Evolutionary conservation across 495 filamentous ascomycete genomes (phyloP).

Genomic region (Hamigera avellanea): DNA sequence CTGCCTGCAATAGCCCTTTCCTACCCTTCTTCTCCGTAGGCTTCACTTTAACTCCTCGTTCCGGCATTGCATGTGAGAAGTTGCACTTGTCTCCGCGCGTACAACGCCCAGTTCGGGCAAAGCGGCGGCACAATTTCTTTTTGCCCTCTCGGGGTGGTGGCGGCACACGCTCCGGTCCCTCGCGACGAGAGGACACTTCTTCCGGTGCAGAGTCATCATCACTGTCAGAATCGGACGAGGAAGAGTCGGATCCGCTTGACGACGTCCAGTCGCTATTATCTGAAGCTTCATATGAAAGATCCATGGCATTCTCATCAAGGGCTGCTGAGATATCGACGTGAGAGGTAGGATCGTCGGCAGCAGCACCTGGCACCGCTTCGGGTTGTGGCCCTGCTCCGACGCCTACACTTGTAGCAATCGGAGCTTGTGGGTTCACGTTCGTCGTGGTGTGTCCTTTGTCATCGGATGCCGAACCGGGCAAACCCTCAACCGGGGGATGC

Average conservation of each 20-base stretch:
- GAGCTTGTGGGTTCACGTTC: too few relatives aligned
- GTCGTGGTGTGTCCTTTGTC: too few relatives aligned
- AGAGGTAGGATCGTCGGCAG: conserved; percentile 3
- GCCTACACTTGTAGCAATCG: too few relatives aligned
- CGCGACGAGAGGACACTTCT: conserved; percentile 25
- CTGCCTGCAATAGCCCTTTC: conserved; percentile 40
- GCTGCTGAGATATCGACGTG: background rate
- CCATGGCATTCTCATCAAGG: background rate
- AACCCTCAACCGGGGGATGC: conserved; percentile 9
- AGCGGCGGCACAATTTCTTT: conserved; percentile 30
- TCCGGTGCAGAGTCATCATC: conserved; percentile 32
- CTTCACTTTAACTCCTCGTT: conserved; percentile 22
- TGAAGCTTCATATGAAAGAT: conserved; percentile 8
- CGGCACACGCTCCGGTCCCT: conserved; percentile 28
- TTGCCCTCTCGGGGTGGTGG: conserved; percentile 30
- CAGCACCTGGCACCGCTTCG: too few relatives aligned
- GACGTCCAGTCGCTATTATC: conserved; percentile 26
- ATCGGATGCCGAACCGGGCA: too few relatives aligned
- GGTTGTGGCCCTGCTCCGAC: too few relatives aligned
- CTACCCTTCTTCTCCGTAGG: conserved; percentile 20
- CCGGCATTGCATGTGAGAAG: conserved; percentile 30
- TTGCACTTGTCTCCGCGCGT: conserved; percentile 32
- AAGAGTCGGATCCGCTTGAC: conserved; percentile 22
- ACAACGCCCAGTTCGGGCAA: conserved; percentile 35
- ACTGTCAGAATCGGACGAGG: conserved; percentile 22